These are phyloP conservation scores for Cystofilobasidium bisporidii DNA, from an alignment of 768 basidiomycete species.

Conservation along the genomic window DNA sequence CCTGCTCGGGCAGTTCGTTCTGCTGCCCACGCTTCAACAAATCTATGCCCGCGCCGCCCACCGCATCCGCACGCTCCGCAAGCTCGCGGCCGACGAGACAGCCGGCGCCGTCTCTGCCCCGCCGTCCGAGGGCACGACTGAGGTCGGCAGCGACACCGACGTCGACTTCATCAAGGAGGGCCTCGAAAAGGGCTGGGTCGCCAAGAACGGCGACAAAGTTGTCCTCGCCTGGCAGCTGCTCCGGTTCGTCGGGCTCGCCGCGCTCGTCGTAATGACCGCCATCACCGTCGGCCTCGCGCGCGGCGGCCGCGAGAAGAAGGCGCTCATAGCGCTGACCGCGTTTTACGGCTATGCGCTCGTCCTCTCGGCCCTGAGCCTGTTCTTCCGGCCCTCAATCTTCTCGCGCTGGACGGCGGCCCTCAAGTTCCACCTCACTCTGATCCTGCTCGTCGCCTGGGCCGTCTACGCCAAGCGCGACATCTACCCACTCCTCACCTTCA, in stretches of 20 bases:
- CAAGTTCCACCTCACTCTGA: constrained; percentile 18
- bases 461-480: constrained; percentile 24
- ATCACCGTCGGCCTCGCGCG: constrained; percentile 6
- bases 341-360: constrained; percentile 16
- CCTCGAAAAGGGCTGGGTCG: constrained; percentile 3
- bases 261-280: constrained; percentile 4
- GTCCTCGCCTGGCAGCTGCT: constrained; percentile 18
- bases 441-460: constrained; percentile 18
- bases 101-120: constrained; percentile 1
- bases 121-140: constrained; percentile 3
- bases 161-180: constrained; percentile 1
- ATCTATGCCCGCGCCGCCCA: neutral
- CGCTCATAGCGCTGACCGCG: constrained; percentile 1
- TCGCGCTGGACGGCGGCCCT: constrained; percentile 12
- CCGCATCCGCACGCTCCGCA: neutral
- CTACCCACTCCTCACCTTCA: constrained; percentile 27
- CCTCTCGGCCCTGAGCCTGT: constrained; percentile 11
- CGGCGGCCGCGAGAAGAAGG: neutral
- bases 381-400: constrained; percentile 9
- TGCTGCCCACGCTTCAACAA: neutral
- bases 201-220: constrained; percentile 17
- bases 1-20: constrained; percentile 14
- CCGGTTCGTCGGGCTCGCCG: constrained; percentile 12
- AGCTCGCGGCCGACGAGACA: constrained; percentile 9
- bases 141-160: constrained; percentile 9